Evolutionary conservation across 2,329 filamentous ascomycete species (phyloP).

Genomic region (Chrysoporthe cubensis): DNA sequence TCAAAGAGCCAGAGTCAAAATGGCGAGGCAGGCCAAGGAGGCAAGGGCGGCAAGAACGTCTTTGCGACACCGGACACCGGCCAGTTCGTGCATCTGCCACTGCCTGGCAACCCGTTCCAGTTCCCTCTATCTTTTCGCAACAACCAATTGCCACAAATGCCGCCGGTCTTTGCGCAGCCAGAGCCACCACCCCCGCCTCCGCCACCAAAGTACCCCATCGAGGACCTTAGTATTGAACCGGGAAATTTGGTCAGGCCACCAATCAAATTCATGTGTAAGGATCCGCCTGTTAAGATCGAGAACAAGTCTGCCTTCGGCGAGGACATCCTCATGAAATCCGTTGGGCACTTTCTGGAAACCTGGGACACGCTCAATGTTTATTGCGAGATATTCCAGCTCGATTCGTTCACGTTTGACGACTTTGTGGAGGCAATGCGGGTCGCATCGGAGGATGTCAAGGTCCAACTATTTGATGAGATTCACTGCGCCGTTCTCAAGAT

Average conservation of each 20-base stretch:
- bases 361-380: constrained; percentile 99
- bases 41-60: constrained; percentile 44
- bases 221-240: constrained; percentile 83
- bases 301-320: constrained; percentile 52
- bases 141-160: constrained; percentile 46
- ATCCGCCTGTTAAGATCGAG: constrained; percentile 58
- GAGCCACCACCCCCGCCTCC: constrained; percentile 65
- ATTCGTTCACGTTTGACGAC: constrained; percentile 98
- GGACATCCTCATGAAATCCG: constrained; percentile 78
- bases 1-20: constrained; percentile 68
- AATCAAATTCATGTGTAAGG: constrained; percentile 75
- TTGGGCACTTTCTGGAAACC: constrained; percentile 84
- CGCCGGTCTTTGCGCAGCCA: constrained; percentile 44
- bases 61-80: constrained; percentile 43
- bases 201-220: constrained; percentile 92
- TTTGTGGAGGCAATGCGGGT: constrained; percentile 87
- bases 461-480: constrained; percentile 85
- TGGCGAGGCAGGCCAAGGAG: constrained; percentile 35
- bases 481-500: constrained; percentile 91
- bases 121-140: constrained; percentile 49
- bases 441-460: constrained; percentile 72
- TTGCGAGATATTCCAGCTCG: constrained; percentile 88
- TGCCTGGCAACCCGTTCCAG: constrained; percentile 52
- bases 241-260: constrained; percentile 70
- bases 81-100: constrained; percentile 43